Conservation (phyloP, 257 asterid species). For the Nyctanthes arbortristis region DNA sequence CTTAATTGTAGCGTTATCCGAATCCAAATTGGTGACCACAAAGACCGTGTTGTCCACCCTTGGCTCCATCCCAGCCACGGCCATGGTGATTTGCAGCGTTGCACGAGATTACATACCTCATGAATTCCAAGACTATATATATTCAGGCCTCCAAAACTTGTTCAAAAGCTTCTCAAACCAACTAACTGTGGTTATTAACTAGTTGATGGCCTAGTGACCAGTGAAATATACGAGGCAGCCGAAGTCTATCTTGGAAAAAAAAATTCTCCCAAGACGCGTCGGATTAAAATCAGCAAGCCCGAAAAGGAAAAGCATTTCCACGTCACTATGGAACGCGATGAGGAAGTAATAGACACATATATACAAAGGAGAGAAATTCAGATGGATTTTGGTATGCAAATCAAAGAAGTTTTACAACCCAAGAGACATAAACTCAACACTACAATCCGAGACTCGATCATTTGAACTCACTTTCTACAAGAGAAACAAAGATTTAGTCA, state of each 20-base stretch:
- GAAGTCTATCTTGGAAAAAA: constrained; percentile 49
- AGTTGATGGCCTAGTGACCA: constrained; percentile 48
- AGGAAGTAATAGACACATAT: constrained; percentile 39
- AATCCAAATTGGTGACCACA: constrained; percentile 43
- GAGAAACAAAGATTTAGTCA: constrained; percentile 37
- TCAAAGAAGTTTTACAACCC: constrained; percentile 31
- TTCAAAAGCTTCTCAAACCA: constrained; percentile 45
- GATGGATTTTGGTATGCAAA: constrained; percentile 52
- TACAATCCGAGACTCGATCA: constrained; percentile 45
- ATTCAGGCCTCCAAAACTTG: constrained; percentile 37
- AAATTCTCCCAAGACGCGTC: constrained; percentile 39
- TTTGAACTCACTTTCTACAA: too few species aligned
- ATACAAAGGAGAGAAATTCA: constrained; percentile 41
- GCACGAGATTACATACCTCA: constrained; percentile 39
- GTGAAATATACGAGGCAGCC: constrained; percentile 61
- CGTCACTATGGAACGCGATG: constrained; percentile 43
- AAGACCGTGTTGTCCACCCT: constrained; percentile 47
- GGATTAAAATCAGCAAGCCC: constrained; percentile 55
- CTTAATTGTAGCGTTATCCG: constrained; percentile 24
- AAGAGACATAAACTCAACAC: constrained; percentile 34
- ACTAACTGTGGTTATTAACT: constrained; percentile 54
- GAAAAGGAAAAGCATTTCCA: constrained; percentile 43
- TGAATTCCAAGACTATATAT: constrained; percentile 45
- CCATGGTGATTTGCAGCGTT: too few species aligned
- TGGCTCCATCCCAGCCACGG: constrained; percentile 57